Evolutionary conservation across 192 early-diverging fungal genomes (phyloP).

Genomic region (Coemansia sp.): DNA sequence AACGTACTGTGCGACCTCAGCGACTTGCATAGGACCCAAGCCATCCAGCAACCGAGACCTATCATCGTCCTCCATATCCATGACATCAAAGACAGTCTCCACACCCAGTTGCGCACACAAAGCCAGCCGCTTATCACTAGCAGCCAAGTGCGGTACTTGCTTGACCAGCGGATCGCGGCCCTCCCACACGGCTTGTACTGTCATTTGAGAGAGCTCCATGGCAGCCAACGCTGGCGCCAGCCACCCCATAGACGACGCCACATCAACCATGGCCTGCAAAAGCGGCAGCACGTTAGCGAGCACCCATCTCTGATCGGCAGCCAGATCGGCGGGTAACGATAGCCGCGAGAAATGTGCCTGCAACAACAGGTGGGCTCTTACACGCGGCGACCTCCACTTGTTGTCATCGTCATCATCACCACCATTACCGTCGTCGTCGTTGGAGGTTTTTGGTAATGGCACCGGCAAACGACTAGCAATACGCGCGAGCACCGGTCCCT

Average conservation of each 20-base stretch:
- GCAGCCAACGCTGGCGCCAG: constrained; percentile 84
- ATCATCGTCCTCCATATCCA: constrained; percentile 92
- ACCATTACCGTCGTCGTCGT: neutral
- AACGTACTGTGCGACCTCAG: constrained; percentile 82
- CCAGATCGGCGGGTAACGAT: constrained; percentile 87
- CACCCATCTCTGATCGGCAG: constrained; percentile 84
- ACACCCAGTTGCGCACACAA: constrained; percentile 48
- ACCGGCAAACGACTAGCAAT: constrained; percentile 85
- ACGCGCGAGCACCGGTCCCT: constrained; percentile 76
- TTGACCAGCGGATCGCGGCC: constrained; percentile 82
- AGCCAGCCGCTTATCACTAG: neutral
- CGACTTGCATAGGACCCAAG: constrained; percentile 61
- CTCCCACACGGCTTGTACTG: constrained; percentile 97
- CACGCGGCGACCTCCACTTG: constrained; percentile 81
- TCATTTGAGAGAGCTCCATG: constrained; percentile 99
- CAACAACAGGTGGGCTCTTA: constrained; percentile 91
- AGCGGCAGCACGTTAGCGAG: constrained; percentile 74
- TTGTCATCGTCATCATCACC: neutral
- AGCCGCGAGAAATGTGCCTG: constrained; percentile 96
- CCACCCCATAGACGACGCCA: constrained; percentile 92
- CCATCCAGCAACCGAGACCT: constrained; percentile 64
- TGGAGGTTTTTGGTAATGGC: constrained; percentile 13
- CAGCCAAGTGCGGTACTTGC: constrained; percentile 88
- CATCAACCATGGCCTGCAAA: constrained; percentile 93
- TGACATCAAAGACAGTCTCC: constrained; percentile 89